A percentile compares a stretch with the other conserved stretches of the same genome.
Conservation (phyloP, 108 stramenopile species). For the Cylindrotheca fusiformis region DNA sequence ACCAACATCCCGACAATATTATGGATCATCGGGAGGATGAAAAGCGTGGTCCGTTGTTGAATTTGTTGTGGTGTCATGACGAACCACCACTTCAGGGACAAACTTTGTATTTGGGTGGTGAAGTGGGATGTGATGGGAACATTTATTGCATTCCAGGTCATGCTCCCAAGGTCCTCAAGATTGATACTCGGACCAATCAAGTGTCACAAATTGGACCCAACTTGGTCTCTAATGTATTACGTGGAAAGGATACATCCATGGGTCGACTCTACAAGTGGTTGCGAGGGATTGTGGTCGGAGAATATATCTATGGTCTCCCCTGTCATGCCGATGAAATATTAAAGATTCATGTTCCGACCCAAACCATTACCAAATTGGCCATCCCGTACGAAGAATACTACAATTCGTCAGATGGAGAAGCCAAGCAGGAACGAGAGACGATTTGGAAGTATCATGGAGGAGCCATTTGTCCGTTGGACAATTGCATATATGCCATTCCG, state of each 20-base stretch:
- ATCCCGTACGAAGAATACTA: constrained; percentile 73
- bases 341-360: constrained; percentile 63
- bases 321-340: constrained; percentile 78
- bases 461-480: constrained; percentile 56
- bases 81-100: constrained; percentile 40
- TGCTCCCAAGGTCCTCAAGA: constrained; percentile 52
- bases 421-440: constrained; percentile 38
- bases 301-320: constrained; percentile 80
- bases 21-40: constrained; percentile 35
- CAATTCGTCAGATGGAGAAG: background rate
- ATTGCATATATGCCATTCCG: constrained; percentile 85
- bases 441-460: constrained; percentile 91
- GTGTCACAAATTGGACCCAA: constrained; percentile 66
- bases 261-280: constrained; percentile 80
- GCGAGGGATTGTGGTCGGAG: constrained; percentile 64
- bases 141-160: constrained; percentile 90
- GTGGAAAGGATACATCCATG: constrained; percentile 25
- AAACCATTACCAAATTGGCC: constrained; percentile 46
- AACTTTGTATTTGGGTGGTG: constrained; percentile 74
- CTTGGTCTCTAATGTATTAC: constrained; percentile 13
- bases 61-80: constrained; percentile 29
- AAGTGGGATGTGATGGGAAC: constrained; percentile 62
- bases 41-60: constrained; percentile 34
- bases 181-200: constrained; percentile 54
- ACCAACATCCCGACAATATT: constrained; percentile 30